Evolutionary conservation across 1,139 yeast genomes (phyloP), one percentile per base, ranked within the genome.

Genomic region (Scheffersomyces cryptocercus): DNA sequence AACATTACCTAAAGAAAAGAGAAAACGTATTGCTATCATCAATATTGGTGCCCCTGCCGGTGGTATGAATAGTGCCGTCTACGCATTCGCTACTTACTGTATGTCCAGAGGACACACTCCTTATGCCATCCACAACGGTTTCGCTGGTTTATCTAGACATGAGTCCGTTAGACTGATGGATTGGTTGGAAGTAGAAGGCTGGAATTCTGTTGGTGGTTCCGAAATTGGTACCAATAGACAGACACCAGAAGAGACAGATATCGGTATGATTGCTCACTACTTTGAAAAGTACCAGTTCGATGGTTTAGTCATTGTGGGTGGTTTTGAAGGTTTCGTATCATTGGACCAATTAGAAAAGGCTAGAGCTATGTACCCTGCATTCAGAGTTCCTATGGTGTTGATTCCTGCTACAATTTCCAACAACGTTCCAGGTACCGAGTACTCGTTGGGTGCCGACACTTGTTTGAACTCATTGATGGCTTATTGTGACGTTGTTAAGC

Each of bases 11-110:
- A 65, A 57, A 6, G 73, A 68, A 28, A 70, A 84, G 56, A 73
- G 86, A 52, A 73, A 82, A 54, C 81, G 76, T 51, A 80, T 91
- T 56, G 99, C 95, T 48, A 81, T 93, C 45, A 77, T 93, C 51
- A 90, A 90, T 58, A 86, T 91, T 45, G 99, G 99, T 52, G 99
- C 99, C 1, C 96, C 99, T 33, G 95, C 97, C 12, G 95, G 97
- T 50, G 97, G 96, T 45, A 83, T 93, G 77, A 93, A 93, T 70
- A 85, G 96, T 46, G 95, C 97, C 13, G 85, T 93, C 1, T 81
- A 95, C 52, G 93, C 97, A 4, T 89, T 91, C 59, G 95, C 96
- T 3, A 80, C 91, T 16, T 90, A 90, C 71, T 88, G 96, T 70
- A 76, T 90, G 71, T 85, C 96, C 12, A 80, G 83, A 51, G 99